phyloP scores from a whole-genome alignment of 2,329 filamentous ascomycete genomes.

The Lasiodiplodia gonubiensis region DNA sequence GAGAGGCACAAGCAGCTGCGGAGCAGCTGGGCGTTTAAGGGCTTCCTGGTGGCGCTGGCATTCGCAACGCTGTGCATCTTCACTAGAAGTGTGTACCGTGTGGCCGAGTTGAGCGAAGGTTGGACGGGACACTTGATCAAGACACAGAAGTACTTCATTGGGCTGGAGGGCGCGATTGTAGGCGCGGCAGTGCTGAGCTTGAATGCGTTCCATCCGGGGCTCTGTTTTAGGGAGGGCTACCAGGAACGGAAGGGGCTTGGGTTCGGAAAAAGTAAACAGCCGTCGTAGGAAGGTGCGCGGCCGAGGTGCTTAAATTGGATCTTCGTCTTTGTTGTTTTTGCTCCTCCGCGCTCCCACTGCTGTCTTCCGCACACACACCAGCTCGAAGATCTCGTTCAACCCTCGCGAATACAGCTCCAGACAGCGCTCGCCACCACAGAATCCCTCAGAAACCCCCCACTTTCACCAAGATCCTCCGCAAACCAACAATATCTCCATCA shows the following conservation, averaged over 20 bases:
- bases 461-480: not conserved
- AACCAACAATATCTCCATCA: not conserved
- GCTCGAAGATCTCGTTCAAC: not conserved
- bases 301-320: not conserved
- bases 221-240: slow-evolving; percentile 44
- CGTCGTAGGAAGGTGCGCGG: not conserved
- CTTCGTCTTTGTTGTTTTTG: not conserved
- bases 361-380: not conserved
- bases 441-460: not conserved
- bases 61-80: slow-evolving; percentile 69
- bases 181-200: slow-evolving; percentile 41
- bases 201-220: slow-evolving; percentile 45
- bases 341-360: not conserved
- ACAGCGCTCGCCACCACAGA: not conserved
- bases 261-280: slow-evolving; percentile 34
- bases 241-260: slow-evolving; percentile 31
- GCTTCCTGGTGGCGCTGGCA: slow-evolving; percentile 61
- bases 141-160: slow-evolving; percentile 47
- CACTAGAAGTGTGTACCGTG: slow-evolving; percentile 68
- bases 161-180: slow-evolving; percentile 45
- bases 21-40: slow-evolving; percentile 54
- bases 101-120: slow-evolving; percentile 68
- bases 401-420: not conserved
- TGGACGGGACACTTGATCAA: slow-evolving; percentile 65
- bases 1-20: slow-evolving; percentile 37